Evolutionary conservation across 306 rosid species (phyloP).

Genomic region (Vigna nakashimae): DNA sequence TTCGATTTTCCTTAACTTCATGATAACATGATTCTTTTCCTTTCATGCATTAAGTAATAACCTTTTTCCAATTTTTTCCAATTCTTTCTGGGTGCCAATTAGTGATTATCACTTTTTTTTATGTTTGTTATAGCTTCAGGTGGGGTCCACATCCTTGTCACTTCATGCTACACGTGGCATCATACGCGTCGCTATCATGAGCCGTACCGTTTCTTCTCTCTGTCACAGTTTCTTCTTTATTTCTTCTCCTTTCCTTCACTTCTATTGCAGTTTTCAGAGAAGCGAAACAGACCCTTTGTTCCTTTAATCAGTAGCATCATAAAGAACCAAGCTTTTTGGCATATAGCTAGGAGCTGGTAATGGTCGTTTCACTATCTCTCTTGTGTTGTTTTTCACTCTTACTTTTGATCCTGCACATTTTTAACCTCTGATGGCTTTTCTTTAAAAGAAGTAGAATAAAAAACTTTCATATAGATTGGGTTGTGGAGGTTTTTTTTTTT

Average conservation of each 20-base stretch:
- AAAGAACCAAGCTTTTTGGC: neutral
- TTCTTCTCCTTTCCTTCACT: neutral
- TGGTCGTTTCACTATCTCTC: neutral
- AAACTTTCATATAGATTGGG: neutral
- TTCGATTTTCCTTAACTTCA: neutral
- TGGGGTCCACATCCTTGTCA: neutral
- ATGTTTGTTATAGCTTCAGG: neutral
- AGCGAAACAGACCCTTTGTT: neutral
- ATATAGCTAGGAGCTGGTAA: neutral
- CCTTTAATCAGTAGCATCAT: neutral
- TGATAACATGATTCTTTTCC: too few species aligned
- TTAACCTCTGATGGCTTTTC: neutral
- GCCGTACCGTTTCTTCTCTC: constrained; percentile 5
- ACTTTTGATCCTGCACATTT: neutral
- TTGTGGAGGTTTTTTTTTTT: neutral
- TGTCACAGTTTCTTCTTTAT: neutral
- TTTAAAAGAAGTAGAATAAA: too few species aligned
- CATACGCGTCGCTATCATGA: constrained; percentile 35
- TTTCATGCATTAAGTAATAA: too few species aligned
- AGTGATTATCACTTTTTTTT: neutral
- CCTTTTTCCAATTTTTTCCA: neutral
- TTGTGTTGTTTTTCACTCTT: neutral
- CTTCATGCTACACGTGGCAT: constrained; percentile 50
- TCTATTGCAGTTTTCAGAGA: neutral
- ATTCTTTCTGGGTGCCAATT: neutral